Conservation (phyloP, 768 basidiomycete genomes). For the Psilocybe sp. region DNA sequence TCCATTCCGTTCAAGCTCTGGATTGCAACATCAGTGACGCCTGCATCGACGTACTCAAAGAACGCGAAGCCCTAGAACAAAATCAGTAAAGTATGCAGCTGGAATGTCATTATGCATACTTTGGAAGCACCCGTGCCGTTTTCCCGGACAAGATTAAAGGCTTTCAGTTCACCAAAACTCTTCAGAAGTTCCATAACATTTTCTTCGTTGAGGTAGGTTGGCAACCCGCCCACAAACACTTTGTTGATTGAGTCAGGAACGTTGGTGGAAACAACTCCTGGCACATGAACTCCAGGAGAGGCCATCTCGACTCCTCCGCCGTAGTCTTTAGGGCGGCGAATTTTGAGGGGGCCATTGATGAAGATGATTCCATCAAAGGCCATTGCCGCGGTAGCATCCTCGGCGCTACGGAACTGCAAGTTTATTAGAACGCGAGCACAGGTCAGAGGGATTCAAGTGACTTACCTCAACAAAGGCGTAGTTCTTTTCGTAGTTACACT, state of each 20-base stretch:
- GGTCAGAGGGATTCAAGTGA: background rate
- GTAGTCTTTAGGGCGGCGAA: conserved; percentile 97
- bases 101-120: conserved; percentile 37
- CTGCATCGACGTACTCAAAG: conserved; percentile 92
- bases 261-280: conserved; percentile 93
- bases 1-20: conserved; percentile 97
- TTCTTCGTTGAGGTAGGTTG: conserved; percentile 94
- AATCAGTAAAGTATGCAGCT: conserved; percentile 4
- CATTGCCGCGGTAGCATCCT: conserved; percentile 96
- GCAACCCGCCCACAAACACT: conserved; percentile 94
- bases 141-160: conserved; percentile 97
- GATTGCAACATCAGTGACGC: conserved; percentile 92
- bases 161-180: conserved; percentile 95
- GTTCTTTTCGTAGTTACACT: conserved; percentile 98
- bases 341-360: conserved; percentile 92
- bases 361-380: conserved; percentile 97
- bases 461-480: conserved; percentile 97
- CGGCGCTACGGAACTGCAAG: conserved; percentile 90
- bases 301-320: conserved; percentile 66
- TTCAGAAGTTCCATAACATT: conserved; percentile 98
- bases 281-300: conserved; percentile 74
- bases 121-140: conserved; percentile 86
- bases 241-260: conserved; percentile 98
- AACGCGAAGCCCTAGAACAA: conserved; percentile 89
- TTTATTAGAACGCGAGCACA: background rate